Conservation (phyloP, 2,329 filamentous ascomycete species). For the Paecilomyces sp. region DNA sequence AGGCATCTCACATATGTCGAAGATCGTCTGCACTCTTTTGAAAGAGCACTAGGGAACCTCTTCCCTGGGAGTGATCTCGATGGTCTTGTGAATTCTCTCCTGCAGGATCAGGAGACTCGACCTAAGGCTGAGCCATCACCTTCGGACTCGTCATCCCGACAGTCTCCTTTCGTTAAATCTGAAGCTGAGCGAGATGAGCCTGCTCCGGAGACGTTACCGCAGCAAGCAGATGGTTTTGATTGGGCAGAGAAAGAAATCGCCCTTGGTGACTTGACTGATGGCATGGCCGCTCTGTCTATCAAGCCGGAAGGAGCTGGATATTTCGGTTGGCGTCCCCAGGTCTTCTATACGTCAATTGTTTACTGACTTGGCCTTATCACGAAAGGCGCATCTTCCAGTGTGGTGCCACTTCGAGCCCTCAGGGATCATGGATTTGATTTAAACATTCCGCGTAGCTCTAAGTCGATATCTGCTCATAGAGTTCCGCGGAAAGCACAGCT, state of each 20-base stretch:
- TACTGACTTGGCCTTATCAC: neutral
- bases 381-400: conserved; percentile 31
- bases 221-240: conserved; percentile 45
- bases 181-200: conserved; percentile 27
- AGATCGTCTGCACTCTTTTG: conserved; percentile 31
- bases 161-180: conserved; percentile 27
- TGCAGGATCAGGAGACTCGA: conserved; percentile 27
- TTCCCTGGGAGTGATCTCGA: conserved; percentile 34
- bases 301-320: conserved; percentile 33
- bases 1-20: conserved; percentile 35
- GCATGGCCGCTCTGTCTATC: conserved; percentile 35
- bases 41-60: conserved; percentile 29
- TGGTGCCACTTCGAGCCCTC: conserved; percentile 30
- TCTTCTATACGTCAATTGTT: neutral
- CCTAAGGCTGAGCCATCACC: conserved; percentile 24
- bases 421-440: conserved; percentile 33
- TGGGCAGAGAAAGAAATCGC: conserved; percentile 39
- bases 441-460: conserved; percentile 25
- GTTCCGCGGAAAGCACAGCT: conserved; percentile 32
- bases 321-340: conserved; percentile 20
- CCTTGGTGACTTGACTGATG: conserved; percentile 31
- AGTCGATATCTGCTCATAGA: conserved; percentile 14
- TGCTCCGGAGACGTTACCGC: conserved; percentile 37
- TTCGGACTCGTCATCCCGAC: conserved; percentile 30
- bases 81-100: conserved; percentile 28